Evolutionary conservation across 2,329 filamentous ascomycete genomes (phyloP).

Genomic region (Graphilbum sp.): DNA sequence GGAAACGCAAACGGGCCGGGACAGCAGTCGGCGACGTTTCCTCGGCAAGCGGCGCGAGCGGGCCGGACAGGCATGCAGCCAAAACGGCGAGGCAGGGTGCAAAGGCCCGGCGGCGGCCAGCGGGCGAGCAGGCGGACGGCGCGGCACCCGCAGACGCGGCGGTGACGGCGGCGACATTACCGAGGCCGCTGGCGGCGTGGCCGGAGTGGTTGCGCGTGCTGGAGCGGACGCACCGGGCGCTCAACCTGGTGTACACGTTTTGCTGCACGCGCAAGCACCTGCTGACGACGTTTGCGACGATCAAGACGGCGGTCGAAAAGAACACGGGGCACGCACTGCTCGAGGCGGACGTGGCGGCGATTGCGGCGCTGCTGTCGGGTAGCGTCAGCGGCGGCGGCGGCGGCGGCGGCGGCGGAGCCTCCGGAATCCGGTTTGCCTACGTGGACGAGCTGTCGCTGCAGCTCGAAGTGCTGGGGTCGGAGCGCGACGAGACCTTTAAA

Average conservation of each 20-base stretch:
- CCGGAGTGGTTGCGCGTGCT: conserved; percentile 58
- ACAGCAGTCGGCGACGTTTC: too few relatives aligned
- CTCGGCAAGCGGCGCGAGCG: too few relatives aligned
- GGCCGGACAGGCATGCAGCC: too few relatives aligned
- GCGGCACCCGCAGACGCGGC: not conserved
- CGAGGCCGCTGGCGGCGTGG: conserved; percentile 33
- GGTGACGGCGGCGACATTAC: too few relatives aligned
- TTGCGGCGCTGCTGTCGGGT: conserved; percentile 41
- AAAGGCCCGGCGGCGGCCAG: too few relatives aligned
- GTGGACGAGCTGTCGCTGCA: conserved; percentile 74
- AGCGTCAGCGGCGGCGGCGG: not conserved
- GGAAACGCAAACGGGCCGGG: too few relatives aligned
- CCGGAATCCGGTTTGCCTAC: conserved; percentile 68
- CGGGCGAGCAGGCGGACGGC: too few relatives aligned
- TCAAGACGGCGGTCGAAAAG: conserved; percentile 68
- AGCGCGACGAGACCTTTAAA: conserved; percentile 48
- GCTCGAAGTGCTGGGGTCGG: conserved; percentile 56
- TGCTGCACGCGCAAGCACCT: conserved; percentile 86
- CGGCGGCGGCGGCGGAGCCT: conserved; percentile 34
- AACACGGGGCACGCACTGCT: conserved; percentile 58
- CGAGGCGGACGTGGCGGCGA: conserved; percentile 66
- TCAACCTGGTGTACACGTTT: conserved; percentile 91
- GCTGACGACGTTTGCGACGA: conserved; percentile 78
- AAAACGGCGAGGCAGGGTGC: too few relatives aligned
- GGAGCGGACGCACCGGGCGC: conserved; percentile 60